Conservation (phyloP, 441 rosid genomes). For the Corymbia calophylla region DNA sequence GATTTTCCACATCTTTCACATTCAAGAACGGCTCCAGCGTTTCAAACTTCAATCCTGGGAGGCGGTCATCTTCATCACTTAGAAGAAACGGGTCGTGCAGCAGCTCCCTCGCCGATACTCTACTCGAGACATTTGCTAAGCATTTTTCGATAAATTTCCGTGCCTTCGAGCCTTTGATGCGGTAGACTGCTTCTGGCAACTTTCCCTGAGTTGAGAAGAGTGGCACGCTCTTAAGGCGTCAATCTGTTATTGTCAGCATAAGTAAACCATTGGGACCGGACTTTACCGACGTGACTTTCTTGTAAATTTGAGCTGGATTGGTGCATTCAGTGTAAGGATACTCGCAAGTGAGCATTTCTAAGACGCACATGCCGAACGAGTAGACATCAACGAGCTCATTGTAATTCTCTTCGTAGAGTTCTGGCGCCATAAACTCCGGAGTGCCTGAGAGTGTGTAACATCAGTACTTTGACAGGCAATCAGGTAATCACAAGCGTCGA, state of each 20-base stretch:
- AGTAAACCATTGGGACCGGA: constrained; percentile 11
- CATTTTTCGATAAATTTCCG: constrained; percentile 43
- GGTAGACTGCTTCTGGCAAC: constrained; percentile 43
- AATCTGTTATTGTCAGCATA: not conserved
- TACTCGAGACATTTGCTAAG: constrained; percentile 36
- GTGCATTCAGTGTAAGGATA: constrained; percentile 53
- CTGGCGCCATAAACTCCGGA: constrained; percentile 63
- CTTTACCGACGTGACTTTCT: constrained; percentile 30
- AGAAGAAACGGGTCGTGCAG: constrained; percentile 41
- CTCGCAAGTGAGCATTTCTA: constrained; percentile 46
- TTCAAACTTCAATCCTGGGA: constrained; percentile 10
- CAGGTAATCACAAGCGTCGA: not conserved
- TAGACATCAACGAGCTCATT: constrained; percentile 48
- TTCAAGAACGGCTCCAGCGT: constrained; percentile 46
- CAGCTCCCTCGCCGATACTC: constrained; percentile 46
- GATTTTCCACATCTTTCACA: constrained; percentile 30
- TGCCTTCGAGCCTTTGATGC: constrained; percentile 37
- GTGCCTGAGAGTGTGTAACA: constrained; percentile 17
- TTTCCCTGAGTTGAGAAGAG: constrained; percentile 31
- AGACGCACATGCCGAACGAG: constrained; percentile 54
- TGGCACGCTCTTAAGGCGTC: not conserved
- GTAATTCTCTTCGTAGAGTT: constrained; percentile 50
- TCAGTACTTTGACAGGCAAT: not conserved
- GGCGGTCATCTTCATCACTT: constrained; percentile 25
- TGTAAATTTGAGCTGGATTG: constrained; percentile 39